A percentile compares a stretch with the other conserved stretches of the same genome.
Conservation (phyloP, 495 filamentous ascomycete genomes). For the Penicillium tannophilum region DNA sequence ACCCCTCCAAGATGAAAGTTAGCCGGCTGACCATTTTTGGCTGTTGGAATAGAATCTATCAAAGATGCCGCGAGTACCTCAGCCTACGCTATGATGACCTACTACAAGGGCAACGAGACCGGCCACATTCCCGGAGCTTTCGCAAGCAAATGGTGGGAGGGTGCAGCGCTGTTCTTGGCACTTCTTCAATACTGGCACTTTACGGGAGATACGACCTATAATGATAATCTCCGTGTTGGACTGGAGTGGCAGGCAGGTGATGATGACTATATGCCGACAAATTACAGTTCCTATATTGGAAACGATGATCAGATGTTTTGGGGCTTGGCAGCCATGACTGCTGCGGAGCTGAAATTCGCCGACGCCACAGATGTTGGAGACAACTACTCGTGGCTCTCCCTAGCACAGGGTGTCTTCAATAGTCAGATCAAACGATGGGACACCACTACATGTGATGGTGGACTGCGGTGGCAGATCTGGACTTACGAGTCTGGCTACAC, state of each 20-base stretch:
- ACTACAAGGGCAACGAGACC: slow-evolving; percentile 66
- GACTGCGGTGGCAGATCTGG: slow-evolving; percentile 60
- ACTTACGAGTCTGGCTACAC: slow-evolving; percentile 53
- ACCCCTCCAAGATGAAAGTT: background rate
- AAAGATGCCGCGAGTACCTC: slow-evolving; percentile 60
- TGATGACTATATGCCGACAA: slow-evolving; percentile 50
- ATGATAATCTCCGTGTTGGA: slow-evolving; percentile 49
- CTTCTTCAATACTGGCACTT: slow-evolving; percentile 59
- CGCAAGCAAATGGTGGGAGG: slow-evolving; percentile 74
- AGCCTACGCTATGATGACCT: slow-evolving; percentile 66
- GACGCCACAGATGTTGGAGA: slow-evolving; percentile 28
- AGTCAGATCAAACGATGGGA: slow-evolving; percentile 63
- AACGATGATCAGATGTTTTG: slow-evolving; percentile 64
- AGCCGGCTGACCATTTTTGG: background rate
- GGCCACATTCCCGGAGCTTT: slow-evolving; percentile 63
- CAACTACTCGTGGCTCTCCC: slow-evolving; percentile 68
- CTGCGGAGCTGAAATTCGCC: slow-evolving; percentile 53
- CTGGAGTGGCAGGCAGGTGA: slow-evolving; percentile 52
- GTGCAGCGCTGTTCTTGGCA: slow-evolving; percentile 59
- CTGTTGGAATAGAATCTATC: slow-evolving; percentile 58
- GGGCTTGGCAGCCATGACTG: slow-evolving; percentile 58
- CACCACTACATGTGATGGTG: slow-evolving; percentile 48
- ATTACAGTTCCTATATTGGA: slow-evolving; percentile 48
- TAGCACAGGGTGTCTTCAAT: slow-evolving; percentile 81
- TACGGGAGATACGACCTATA: slow-evolving; percentile 57